Conservation (phyloP, 257 asterid species). For the Ligustrum vulgare region DNA sequence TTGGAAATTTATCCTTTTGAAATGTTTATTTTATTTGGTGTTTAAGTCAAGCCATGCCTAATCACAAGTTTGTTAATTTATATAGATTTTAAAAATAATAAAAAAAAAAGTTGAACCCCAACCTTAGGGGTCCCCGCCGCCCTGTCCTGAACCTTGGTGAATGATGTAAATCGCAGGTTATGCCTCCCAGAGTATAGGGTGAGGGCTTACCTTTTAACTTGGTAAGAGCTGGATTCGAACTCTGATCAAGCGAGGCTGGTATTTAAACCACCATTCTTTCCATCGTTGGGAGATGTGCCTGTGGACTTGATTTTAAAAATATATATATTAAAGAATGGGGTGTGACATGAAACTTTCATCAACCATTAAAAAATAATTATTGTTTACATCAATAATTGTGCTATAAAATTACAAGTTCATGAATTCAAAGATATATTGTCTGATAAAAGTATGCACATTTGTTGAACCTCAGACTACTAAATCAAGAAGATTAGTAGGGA, state of each 20-base stretch:
- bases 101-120: too few relatives aligned
- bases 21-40: not conserved
- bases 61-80: not conserved
- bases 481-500: not conserved
- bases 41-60: not conserved
- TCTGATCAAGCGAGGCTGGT: too few relatives aligned
- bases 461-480: not conserved
- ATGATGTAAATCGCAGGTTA: too few relatives aligned
- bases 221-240: too few relatives aligned
- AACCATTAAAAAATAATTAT: not conserved
- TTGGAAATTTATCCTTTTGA: not conserved
- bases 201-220: too few relatives aligned
- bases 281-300: too few relatives aligned
- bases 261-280: too few relatives aligned
- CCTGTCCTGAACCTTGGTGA: too few relatives aligned
- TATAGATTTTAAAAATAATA: too few relatives aligned
- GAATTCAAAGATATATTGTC: not conserved
- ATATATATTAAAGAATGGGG: not conserved
- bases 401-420: slow-evolving; percentile 11
- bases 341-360: not conserved
- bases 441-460: not conserved
- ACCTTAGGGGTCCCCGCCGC: too few relatives aligned
- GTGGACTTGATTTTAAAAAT: too few relatives aligned
- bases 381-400: slow-evolving; percentile 6
- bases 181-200: too few relatives aligned